These are phyloP conservation scores for Phytophthora fragariae DNA, from an alignment of 352 stramenopile genomes.

Conservation along the genomic window DNA sequence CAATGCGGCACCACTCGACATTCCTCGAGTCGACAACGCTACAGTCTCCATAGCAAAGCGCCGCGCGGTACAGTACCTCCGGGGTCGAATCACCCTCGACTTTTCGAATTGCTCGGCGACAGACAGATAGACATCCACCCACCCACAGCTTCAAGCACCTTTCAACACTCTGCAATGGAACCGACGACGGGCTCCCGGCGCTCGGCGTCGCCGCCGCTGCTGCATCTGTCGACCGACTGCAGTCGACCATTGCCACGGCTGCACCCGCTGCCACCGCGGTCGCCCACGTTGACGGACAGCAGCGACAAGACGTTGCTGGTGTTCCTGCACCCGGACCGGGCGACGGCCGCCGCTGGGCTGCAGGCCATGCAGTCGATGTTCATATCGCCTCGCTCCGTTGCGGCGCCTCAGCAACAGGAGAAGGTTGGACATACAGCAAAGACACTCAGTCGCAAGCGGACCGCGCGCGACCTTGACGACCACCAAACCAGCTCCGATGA, in stretches of 20 bases:
- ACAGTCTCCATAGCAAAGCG: not conserved
- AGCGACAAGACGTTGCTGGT: conserved; percentile 29
- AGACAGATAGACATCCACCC: not conserved
- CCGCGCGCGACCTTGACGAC: conserved; percentile 20
- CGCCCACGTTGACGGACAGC: conserved; percentile 5
- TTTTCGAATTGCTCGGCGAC: conserved; percentile 27
- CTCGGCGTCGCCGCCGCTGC: conserved; percentile 20
- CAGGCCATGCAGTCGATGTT: not conserved
- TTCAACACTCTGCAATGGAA: conserved; percentile 10
- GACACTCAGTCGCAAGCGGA: conserved; percentile 12
- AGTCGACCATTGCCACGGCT: conserved; percentile 24
- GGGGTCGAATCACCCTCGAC: conserved; percentile 6
- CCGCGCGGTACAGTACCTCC: conserved; percentile 8
- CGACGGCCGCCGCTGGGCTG: not conserved
- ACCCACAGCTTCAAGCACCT: not conserved
- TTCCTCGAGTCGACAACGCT: not conserved
- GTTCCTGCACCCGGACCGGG: conserved; percentile 21
- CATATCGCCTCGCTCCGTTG: conserved; percentile 22
- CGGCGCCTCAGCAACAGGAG: not conserved
- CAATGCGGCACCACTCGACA: conserved; percentile 4
- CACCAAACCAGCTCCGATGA: conserved; percentile 27
- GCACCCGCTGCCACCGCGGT: conserved; percentile 23
- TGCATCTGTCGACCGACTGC: conserved; percentile 26
- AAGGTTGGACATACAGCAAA: conserved; percentile 7
- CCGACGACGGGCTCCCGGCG: not conserved